Evolutionary conservation across 306 rosid species (phyloP).

Genomic region (Comarum palustre): DNA sequence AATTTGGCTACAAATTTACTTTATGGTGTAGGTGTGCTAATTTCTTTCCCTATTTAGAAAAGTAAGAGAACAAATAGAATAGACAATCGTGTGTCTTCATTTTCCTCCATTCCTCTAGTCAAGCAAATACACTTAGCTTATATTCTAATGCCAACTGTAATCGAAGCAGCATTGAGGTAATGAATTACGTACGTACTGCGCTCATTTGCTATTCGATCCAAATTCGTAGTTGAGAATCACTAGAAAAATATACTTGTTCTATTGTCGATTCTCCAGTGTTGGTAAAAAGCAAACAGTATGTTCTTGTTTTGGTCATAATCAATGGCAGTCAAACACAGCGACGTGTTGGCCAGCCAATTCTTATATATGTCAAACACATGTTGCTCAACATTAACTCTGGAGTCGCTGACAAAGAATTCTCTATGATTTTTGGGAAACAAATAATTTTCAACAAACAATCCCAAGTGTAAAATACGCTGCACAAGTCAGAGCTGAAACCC

Average conservation of each 20-base stretch:
- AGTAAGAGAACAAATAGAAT: too few species aligned
- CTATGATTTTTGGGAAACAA: neutral
- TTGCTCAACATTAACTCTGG: neutral
- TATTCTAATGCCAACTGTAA: too few species aligned
- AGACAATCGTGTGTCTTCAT: too few species aligned
- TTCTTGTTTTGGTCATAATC: neutral
- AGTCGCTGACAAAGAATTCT: neutral
- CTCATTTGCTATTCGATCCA: neutral
- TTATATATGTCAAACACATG: neutral
- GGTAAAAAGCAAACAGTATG: neutral
- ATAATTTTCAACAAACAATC: neutral
- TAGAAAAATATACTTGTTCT: too few species aligned
- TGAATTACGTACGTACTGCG: too few species aligned
- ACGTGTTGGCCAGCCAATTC: neutral
- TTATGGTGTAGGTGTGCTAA: too few species aligned
- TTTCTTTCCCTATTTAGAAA: too few species aligned
- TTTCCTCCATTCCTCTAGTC: too few species aligned
- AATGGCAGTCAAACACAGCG: neutral
- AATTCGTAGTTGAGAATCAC: too few species aligned
- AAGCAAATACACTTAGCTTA: too few species aligned
- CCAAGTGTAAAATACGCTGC: neutral
- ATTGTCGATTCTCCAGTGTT: neutral
- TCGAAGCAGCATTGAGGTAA: neutral
- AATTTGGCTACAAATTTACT: too few species aligned
- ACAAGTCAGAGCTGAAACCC: neutral